Evolutionary conservation across 768 basidiomycete genomes (phyloP).

Genomic region (Collybia sordida): DNA sequence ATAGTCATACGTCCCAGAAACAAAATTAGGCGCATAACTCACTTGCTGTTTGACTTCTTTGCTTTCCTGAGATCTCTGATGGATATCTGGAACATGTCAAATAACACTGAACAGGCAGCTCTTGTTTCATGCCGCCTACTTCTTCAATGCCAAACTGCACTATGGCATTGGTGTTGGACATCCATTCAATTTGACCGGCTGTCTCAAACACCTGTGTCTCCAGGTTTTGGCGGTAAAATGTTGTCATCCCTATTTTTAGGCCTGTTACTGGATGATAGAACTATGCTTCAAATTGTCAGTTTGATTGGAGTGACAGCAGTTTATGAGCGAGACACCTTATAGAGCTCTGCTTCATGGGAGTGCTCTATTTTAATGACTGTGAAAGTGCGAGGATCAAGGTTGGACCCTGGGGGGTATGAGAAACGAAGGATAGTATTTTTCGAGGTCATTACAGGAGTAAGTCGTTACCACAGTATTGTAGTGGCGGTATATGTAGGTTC

Average conservation of each 20-base stretch:
- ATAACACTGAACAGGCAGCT: background rate
- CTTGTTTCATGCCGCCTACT: conserved; percentile 22
- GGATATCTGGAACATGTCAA: conserved; percentile 21
- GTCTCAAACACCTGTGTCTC: conserved; percentile 44
- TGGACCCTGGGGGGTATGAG: conserved; percentile 24
- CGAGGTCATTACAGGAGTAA: background rate
- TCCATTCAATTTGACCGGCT: conserved; percentile 56
- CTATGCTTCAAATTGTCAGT: conserved; percentile 15
- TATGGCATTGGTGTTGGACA: conserved; percentile 39
- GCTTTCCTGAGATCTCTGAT: conserved; percentile 47
- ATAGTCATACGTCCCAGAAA: background rate
- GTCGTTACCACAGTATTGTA: background rate
- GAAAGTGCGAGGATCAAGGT: conserved; percentile 43
- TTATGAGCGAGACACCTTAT: conserved; percentile 31
- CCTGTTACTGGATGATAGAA: conserved; percentile 48
- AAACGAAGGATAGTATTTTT: conserved; percentile 38
- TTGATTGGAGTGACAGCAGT: too few species aligned
- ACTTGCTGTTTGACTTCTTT: conserved; percentile 54
- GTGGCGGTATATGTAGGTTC: background rate
- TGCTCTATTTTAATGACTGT: conserved; percentile 33
- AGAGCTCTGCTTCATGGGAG: conserved; percentile 34
- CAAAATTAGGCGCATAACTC: conserved; percentile 14
- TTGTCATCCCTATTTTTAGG: conserved; percentile 38
- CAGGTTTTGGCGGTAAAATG: conserved; percentile 48
- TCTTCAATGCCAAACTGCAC: conserved; percentile 50